phyloP scores from a whole-genome alignment of 1,139 yeast genomes.

The Spencermartinsiella ligniputridi region DNA sequence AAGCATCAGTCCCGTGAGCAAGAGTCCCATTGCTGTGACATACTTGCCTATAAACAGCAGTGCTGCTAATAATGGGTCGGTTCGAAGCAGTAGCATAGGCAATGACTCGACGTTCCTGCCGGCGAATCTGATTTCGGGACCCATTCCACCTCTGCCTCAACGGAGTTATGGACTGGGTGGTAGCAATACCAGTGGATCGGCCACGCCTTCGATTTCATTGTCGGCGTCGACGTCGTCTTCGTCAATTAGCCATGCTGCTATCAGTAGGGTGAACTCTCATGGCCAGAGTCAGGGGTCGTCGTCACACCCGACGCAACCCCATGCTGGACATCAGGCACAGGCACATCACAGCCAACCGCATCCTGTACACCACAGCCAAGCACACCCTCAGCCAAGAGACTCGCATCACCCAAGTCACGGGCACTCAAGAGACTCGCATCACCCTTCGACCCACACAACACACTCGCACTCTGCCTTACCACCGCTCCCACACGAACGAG shows the following conservation, averaged over 20 bases:
- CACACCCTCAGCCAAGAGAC: constrained; percentile 1
- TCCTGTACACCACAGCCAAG: constrained; percentile 4
- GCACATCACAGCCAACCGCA: constrained; percentile 7
- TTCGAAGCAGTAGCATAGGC: constrained; percentile 6
- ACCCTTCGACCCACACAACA: constrained; percentile 3
- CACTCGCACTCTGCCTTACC: constrained; percentile 3
- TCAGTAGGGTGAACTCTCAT: constrained; percentile 2
- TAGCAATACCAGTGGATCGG: neutral
- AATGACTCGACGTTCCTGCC: constrained; percentile 4
- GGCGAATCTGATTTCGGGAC: constrained; percentile 20
- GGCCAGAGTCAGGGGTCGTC: constrained; percentile 9
- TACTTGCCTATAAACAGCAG: constrained; percentile 15
- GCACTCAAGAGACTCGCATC: constrained; percentile 3
- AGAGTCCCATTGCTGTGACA: constrained; percentile 26
- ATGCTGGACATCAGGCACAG: neutral
- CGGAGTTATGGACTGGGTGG: neutral
- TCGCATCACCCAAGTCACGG: neutral
- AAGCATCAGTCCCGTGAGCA: constrained; percentile 22
- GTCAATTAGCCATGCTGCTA: constrained; percentile 1
- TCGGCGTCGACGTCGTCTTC: constrained; percentile 6
- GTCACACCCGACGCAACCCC: constrained; percentile 5
- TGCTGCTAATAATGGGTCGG: constrained; percentile 3
- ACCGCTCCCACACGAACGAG: constrained; percentile 3
- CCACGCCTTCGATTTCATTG: neutral
- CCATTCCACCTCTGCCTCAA: constrained; percentile 28